Evolutionary conservation across 2,329 filamentous ascomycete species (phyloP), one percentile per base, ranked within the genome.

Genomic region (Cryphonectria carpinicola): DNA sequence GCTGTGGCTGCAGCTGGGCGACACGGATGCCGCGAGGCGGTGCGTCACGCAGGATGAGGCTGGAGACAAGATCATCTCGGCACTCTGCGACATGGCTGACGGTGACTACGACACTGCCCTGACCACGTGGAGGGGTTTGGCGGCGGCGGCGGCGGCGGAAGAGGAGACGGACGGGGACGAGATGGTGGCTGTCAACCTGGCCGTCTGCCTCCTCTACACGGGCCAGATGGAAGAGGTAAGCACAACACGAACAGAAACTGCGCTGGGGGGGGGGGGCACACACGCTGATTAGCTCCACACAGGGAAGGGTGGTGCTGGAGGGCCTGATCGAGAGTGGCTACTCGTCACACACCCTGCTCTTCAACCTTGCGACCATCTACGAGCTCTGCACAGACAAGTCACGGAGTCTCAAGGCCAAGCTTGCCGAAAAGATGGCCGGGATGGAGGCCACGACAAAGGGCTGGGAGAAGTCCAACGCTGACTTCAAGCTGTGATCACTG

Each of bases 361-460:
- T 98, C 81, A 98, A 98, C 78, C 81, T 99, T 17, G 90, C 91
- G 14, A 98, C 95, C 0, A 89, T 97, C 76, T 98, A 97, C 78
- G 96, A 98, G 81, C 86, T 98, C 10, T 96, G 93, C 78, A 95
- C 93, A 0, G 95, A 98, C 76, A 87, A 88, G 73, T 88, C 93
- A 58, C 84, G 88, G 65, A 86, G 86, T 17, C 81, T 92, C 75
- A 98, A 98, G 84, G 80, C 88, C 41, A 84, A 83, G 37, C 83
- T 98, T 25, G 90, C 92, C 1, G 92, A 94, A 76, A 87, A 86
- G 66, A 85, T 96, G 25, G 91, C 93, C 0, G 82, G 80, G 1
- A 84, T 88, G 75, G 85, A 87, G 58, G 84, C 87, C 22, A 85
- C 84, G 1, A 79, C 85, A 1, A 82, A 83, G 1, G 92, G 91